Evolutionary conservation across 2,329 filamentous ascomycete species (phyloP), one percentile per base, ranked within the genome.

Genomic region (Aulographum hederae): DNA sequence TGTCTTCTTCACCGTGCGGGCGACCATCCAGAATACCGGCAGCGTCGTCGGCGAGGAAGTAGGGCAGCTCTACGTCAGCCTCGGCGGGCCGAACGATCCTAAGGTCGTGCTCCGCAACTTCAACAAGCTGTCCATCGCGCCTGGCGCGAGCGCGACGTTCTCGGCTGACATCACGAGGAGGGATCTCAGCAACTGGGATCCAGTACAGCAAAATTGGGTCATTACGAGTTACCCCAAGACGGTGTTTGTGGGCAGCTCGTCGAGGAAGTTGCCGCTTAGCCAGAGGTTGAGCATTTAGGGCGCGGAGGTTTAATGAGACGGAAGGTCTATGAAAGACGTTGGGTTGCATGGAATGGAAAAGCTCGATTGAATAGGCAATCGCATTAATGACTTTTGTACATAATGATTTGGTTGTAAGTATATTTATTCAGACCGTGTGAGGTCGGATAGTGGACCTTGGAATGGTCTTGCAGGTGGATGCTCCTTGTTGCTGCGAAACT

Each of bases 151-250:
- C 32, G 62, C 58, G 3, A 68, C 63, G 2, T 91, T 89, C 59
- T 61, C 52, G 1, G 73, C 69, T 0, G 65, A 73, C 12, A 54
- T 94, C 34, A 84, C 73, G 4, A 67, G 85, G 25, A 72, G 82
- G 34, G 86, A 94, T 46, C 42, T 94, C 34, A 82, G 76, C 49
- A 89, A 84, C 58, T 94, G 86, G 85, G 80, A 93, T 42, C 59
- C 68, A 1, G 62, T 47, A 2, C 50, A 57, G n/a, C 85, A 94
- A 62, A 75, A 94, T 60, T 95, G 86, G 85, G 67, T 82, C 28
- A 59, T 74, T 33, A 60, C 57, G 18, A 43, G 56, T 15, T 60
- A 68, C 41, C 52, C 60, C 32, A 73, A 73, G 60, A 71, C 57
- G 35, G 61, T 71, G 26, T 67, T 65, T 39, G 69, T 75, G 4